A percentile compares a stretch with the other conserved stretches of the same genome.
Conservation (phyloP, 129 eudicot genomes). For the Arctium lappa region DNA sequence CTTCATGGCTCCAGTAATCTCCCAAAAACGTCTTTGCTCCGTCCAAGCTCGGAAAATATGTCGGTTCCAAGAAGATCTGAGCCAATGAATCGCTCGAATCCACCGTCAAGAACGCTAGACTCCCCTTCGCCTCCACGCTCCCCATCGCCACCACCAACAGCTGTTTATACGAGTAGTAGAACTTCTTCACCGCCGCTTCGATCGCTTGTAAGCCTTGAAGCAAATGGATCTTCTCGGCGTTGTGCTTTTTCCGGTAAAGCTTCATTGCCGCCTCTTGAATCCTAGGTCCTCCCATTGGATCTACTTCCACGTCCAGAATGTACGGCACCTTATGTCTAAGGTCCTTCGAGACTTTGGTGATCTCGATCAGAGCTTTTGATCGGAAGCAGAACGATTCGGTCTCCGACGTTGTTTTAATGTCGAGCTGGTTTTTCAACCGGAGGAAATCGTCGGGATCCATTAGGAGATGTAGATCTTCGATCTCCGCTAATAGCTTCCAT, state of each 20-base stretch:
- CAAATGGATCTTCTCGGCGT: slow-evolving; percentile 53
- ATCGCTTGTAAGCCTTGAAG: slow-evolving; percentile 77
- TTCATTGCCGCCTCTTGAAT: slow-evolving; percentile 86
- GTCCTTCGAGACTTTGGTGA: slow-evolving; percentile 59
- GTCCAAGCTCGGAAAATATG: slow-evolving; percentile 94
- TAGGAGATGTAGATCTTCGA: slow-evolving; percentile 60
- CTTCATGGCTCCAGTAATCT: slow-evolving; percentile 56
- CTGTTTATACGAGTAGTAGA: slow-evolving; percentile 69
- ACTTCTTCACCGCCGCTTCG: slow-evolving; percentile 75
- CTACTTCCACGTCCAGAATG: slow-evolving; percentile 77
- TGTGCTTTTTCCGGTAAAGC: slow-evolving; percentile 48
- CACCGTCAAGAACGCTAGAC: slow-evolving; percentile 29
- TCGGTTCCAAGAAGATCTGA: slow-evolving; percentile 65
- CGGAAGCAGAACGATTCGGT: slow-evolving; percentile 71
- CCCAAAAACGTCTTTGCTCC: slow-evolving; percentile 92
- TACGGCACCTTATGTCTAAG: slow-evolving; percentile 76
- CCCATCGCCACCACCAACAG: slow-evolving; percentile 69
- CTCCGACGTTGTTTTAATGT: slow-evolving; percentile 47
- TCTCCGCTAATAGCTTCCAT: slow-evolving; percentile 53
- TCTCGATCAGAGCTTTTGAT: slow-evolving; percentile 50
- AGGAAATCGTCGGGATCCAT: slow-evolving; percentile 88
- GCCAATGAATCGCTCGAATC: slow-evolving; percentile 60
- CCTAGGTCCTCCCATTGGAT: slow-evolving; percentile 88
- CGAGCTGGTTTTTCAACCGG: slow-evolving; percentile 55
- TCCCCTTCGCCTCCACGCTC: slow-evolving; percentile 69